Conservation (phyloP, 192 early-diverging fungal species). For the Coemansia sp. region DNA sequence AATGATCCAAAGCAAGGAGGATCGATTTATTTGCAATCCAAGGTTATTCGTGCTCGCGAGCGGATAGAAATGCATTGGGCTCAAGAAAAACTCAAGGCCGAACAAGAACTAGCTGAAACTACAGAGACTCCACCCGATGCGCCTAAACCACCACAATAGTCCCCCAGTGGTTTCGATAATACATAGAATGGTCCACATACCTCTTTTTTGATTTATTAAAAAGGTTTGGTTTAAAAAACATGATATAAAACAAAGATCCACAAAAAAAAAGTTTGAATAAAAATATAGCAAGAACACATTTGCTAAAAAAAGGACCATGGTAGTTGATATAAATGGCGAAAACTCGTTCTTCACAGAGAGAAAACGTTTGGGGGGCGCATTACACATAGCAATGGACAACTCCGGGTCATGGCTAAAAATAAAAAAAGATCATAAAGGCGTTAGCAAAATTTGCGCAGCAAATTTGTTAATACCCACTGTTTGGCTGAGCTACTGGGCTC, state of each 20-base stretch:
- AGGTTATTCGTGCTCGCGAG: constrained; percentile 91
- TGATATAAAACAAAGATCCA: neutral
- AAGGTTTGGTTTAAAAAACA: neutral
- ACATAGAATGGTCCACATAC: neutral
- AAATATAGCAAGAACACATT: neutral
- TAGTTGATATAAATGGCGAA: neutral
- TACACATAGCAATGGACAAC: constrained; percentile 1
- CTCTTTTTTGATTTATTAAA: neutral
- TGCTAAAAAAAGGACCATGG: neutral
- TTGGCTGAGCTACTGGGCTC: constrained; percentile 29
- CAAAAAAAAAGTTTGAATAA: too few species aligned
- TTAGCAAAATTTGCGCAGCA: constrained; percentile 2
- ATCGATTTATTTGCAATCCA: constrained; percentile 92
- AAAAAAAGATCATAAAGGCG: neutral
- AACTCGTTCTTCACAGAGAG: neutral
- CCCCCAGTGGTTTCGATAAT: neutral
- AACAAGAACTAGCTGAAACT: constrained; percentile 26
- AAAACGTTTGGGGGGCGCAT: neutral
- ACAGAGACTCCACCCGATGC: neutral
- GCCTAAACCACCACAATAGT: neutral
- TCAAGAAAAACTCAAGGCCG: constrained; percentile 47
- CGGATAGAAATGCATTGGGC: constrained; percentile 89
- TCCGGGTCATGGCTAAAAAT: too few species aligned
- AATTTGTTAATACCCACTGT: neutral
- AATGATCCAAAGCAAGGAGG: constrained; percentile 88